phyloP scores from a whole-genome alignment of 306 rosid species.

The Trichosanthes cucumerina region DNA sequence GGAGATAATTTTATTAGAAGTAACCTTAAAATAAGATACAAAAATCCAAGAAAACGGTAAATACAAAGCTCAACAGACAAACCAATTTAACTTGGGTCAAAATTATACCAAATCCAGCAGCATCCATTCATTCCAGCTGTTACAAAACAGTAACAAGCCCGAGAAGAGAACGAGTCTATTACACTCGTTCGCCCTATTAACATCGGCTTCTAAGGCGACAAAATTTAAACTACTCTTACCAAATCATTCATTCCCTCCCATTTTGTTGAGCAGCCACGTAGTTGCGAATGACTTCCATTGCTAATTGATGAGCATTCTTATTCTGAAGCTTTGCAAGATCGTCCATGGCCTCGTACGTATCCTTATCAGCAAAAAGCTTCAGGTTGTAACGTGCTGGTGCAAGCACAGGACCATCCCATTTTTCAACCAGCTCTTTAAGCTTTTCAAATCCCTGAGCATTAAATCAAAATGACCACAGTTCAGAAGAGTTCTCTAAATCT shows the following conservation, averaged over 20 bases:
- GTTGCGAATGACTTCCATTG: constrained; percentile 83
- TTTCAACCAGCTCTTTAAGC: constrained; percentile 62
- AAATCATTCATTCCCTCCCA: constrained; percentile 57
- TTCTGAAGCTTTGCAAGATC: constrained; percentile 65
- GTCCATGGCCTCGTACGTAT: constrained; percentile 70
- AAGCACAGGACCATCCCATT: constrained; percentile 78
- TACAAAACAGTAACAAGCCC: constrained; percentile 37
- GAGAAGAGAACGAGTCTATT: constrained; percentile 11
- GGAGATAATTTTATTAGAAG: background rate
- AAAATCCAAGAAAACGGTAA: background rate
- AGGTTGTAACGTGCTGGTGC: constrained; percentile 61
- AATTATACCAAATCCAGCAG: constrained; percentile 6
- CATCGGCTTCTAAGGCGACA: constrained; percentile 9
- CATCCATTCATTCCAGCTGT: constrained; percentile 22
- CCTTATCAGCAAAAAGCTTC: constrained; percentile 78
- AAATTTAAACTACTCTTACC: constrained; percentile 11
- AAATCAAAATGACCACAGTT: background rate
- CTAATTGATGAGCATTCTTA: constrained; percentile 87
- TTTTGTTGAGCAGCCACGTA: constrained; percentile 71
- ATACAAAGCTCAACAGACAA: constrained; percentile 12
- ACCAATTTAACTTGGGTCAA: constrained; percentile 16
- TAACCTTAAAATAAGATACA: background rate
- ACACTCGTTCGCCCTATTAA: constrained; percentile 12
- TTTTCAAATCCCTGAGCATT: constrained; percentile 69
- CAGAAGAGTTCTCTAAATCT: constrained; percentile 4